These are phyloP conservation scores for Anthracocystis panici-leucophaei DNA, from an alignment of 1,284 basidiomycete species.

Conservation along the genomic window DNA sequence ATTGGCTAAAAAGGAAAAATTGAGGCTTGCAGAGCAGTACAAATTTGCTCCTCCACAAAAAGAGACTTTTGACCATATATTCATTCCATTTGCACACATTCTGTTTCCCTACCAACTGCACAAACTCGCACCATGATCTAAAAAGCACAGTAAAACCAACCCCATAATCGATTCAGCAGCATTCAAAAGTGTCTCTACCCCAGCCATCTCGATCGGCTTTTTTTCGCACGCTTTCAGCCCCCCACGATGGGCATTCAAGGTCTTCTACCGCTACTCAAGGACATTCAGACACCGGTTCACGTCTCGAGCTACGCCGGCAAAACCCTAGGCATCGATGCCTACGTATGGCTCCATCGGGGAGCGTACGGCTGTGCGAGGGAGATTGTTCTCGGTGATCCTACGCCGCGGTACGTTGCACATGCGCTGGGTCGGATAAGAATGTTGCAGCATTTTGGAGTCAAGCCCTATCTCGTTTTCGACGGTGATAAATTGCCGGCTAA, in stretches of 20 bases:
- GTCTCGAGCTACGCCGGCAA: constrained; percentile 57
- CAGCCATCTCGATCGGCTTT: too few relatives aligned
- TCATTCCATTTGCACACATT: too few relatives aligned
- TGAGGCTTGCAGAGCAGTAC: constrained; percentile 11
- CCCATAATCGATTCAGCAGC: neutral
- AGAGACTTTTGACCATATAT: too few relatives aligned
- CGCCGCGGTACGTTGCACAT: constrained; percentile 91
- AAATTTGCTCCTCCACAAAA: constrained; percentile 10
- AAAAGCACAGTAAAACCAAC: neutral
- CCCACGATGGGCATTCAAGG: constrained; percentile 81
- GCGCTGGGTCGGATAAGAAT: constrained; percentile 92
- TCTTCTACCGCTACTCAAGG: constrained; percentile 90
- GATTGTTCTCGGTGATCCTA: constrained; percentile 84
- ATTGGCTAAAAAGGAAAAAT: constrained; percentile 9
- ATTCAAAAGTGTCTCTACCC: too few relatives aligned
- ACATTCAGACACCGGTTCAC: constrained; percentile 73
- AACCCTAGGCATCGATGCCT: constrained; percentile 82
- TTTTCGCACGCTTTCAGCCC: neutral
- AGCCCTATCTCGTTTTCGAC: constrained; percentile 94
- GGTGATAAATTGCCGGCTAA: constrained; percentile 96
- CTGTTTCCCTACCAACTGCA: neutral
- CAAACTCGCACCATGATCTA: neutral
- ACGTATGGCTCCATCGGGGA: constrained; percentile 98
- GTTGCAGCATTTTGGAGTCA: constrained; percentile 84
- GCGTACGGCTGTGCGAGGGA: constrained; percentile 89